Percentiles rank a stretch among this genome's conserved stretches.
Conservation (phyloP, 139 green algal species). For the Dunaliella primolecta region DNA sequence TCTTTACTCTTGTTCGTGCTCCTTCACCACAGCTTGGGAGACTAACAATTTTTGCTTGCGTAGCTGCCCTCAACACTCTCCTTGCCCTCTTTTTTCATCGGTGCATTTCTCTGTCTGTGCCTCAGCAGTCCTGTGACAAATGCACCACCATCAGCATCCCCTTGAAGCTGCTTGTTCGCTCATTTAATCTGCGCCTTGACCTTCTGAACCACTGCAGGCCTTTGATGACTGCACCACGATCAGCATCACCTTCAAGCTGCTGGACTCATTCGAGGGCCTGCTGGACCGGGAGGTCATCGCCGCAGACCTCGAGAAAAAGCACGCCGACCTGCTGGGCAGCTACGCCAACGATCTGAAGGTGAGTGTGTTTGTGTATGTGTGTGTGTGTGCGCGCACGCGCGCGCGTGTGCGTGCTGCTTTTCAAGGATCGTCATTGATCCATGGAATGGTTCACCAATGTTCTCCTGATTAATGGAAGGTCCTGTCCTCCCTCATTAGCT, state of each 20-base stretch:
- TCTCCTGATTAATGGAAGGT: too few relatives aligned
- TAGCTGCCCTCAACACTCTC: too few relatives aligned
- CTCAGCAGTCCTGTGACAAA: neutral
- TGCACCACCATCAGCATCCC: neutral
- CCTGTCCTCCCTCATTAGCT: too few relatives aligned
- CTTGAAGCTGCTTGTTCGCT: neutral
- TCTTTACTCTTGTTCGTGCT: too few relatives aligned
- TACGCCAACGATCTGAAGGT: constrained; percentile 61
- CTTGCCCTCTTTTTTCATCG: too few relatives aligned
- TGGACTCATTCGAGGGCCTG: constrained; percentile 86
- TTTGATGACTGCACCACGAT: constrained; percentile 84
- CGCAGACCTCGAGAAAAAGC: constrained; percentile 73
- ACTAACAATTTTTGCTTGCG: too few relatives aligned
- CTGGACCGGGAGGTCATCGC: constrained; percentile 82
- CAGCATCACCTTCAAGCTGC: constrained; percentile 81
- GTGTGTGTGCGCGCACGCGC: neutral
- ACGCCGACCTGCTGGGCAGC: constrained; percentile 53
- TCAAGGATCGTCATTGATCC: too few relatives aligned
- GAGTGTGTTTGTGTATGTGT: neutral
- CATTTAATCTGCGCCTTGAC: too few relatives aligned
- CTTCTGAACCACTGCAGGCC: too few relatives aligned
- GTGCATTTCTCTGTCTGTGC: too few relatives aligned
- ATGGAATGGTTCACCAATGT: too few relatives aligned
- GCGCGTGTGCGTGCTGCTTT: neutral
- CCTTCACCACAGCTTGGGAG: too few relatives aligned